phyloP scores from a whole-genome alignment of 2,329 filamentous ascomycete genomes.

The Cladosporium sp. region DNA sequence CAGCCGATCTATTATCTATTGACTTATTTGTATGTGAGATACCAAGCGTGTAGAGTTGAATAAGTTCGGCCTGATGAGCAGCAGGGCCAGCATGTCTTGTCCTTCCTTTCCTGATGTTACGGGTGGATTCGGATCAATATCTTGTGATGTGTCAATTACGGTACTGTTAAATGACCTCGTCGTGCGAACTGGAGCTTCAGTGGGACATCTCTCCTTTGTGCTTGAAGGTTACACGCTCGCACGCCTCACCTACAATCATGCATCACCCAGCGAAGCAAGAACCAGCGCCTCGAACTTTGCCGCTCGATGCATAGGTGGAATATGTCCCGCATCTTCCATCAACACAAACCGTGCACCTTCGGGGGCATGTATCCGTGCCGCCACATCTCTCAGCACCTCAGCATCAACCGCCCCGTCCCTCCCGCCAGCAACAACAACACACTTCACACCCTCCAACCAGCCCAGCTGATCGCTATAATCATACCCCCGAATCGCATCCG shows the following conservation, averaged over 20 bases:
- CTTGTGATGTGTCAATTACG: neutral
- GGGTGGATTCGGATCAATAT: neutral
- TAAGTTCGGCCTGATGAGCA: constrained; percentile 5
- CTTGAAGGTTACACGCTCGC: neutral
- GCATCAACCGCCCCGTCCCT: constrained; percentile 27
- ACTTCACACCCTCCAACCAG: constrained; percentile 21
- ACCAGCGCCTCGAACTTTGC: constrained; percentile 29
- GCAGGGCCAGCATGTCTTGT: neutral
- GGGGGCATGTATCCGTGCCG: constrained; percentile 20
- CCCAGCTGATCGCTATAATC: constrained; percentile 27
- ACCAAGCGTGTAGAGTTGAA: constrained; percentile 16
- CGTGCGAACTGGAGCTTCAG: neutral
- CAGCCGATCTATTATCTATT: constrained; percentile 2
- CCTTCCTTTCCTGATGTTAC: neutral
- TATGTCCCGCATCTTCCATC: constrained; percentile 31
- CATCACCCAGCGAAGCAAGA: constrained; percentile 24
- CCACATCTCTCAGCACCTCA: constrained; percentile 26
- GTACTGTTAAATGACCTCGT: neutral
- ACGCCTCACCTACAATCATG: neutral
- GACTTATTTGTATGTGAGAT: constrained; percentile 15
- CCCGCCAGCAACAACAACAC: constrained; percentile 28
- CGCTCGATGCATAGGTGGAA: constrained; percentile 32
- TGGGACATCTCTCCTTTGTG: neutral
- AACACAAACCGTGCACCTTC: constrained; percentile 24
- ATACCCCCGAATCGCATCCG: constrained; percentile 32